Percentiles rank a stretch among this genome's conserved stretches.
phyloP scores from a whole-genome alignment of 1,284 basidiomycete species.

The Peniophora sp. region DNA sequence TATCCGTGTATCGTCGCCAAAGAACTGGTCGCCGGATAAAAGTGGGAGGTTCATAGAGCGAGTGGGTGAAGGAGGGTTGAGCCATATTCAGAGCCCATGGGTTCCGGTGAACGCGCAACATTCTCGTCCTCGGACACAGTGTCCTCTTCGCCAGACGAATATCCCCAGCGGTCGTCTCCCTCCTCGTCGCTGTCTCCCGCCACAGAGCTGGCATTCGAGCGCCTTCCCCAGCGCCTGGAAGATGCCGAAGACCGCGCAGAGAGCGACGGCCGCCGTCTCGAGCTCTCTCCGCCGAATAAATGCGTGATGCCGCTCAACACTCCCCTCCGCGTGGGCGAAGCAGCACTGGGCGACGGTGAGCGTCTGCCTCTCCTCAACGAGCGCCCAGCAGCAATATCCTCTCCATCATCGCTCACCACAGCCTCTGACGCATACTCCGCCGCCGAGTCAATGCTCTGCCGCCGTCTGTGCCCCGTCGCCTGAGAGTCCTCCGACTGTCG shows the following conservation, averaged over 20 bases:
- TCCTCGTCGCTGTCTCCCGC: constrained; percentile 46
- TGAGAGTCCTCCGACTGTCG: constrained; percentile 41
- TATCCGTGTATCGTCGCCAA: constrained; percentile 73
- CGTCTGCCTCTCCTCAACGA: constrained; percentile 16
- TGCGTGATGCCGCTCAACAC: constrained; percentile 65
- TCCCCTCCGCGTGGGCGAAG: constrained; percentile 30
- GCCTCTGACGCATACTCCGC: constrained; percentile 5
- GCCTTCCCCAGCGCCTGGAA: constrained; percentile 43
- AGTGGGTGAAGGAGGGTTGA: constrained; percentile 51
- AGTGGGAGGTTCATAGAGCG: constrained; percentile 46
- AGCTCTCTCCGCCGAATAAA: constrained; percentile 47
- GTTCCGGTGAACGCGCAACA: constrained; percentile 24
- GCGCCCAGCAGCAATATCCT: constrained; percentile 10
- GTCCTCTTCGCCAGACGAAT: constrained; percentile 68
- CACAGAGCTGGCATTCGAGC: constrained; percentile 53
- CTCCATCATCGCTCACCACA: constrained; percentile 16
- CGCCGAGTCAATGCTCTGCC: constrained; percentile 10
- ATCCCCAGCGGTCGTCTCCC: constrained; percentile 68
- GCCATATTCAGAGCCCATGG: constrained; percentile 48
- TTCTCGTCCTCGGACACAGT: constrained; percentile 19
- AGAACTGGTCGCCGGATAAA: constrained; percentile 66
- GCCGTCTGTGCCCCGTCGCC: constrained; percentile 23
- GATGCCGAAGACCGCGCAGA: constrained; percentile 50
- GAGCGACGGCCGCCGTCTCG: constrained; percentile 38
- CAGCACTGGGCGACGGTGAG: constrained; percentile 22